Conservation (phyloP, 129 eudicot species). For the Mikania micrantha region DNA sequence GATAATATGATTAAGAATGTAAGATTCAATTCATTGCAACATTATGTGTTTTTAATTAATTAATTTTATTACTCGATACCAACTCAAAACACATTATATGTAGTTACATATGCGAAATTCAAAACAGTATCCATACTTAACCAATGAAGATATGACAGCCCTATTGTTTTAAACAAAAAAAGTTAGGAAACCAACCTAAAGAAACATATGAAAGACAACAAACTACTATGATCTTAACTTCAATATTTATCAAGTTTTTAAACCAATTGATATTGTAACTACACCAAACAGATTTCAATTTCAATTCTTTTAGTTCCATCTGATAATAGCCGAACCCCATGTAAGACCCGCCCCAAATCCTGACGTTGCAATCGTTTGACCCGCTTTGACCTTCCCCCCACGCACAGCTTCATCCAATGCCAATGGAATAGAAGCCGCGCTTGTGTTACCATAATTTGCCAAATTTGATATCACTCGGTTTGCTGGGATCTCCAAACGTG, state of each 20-base stretch:
- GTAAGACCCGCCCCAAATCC: constrained; percentile 99
- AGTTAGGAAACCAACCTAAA: not conserved
- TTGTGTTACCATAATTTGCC: constrained; percentile 91
- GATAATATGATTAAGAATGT: too few species aligned
- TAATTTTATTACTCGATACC: too few species aligned
- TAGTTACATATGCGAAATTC: too few species aligned
- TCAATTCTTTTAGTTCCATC: constrained; percentile 41
- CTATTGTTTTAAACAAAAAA: too few species aligned
- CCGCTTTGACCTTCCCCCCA: constrained; percentile 72
- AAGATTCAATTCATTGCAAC: too few species aligned
- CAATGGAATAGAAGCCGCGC: constrained; percentile 96
- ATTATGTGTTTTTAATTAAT: too few species aligned
- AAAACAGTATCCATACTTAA: too few species aligned
- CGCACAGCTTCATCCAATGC: constrained; percentile 96
- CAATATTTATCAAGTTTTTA: not conserved
- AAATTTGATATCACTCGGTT: constrained; percentile 94
- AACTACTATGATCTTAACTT: not conserved
- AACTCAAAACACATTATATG: too few species aligned
- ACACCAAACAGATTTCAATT: not conserved
- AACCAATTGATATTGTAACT: not conserved
- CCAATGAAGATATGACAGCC: too few species aligned
- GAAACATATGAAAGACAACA: not conserved
- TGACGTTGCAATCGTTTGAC: constrained; percentile 80
- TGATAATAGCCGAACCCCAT: constrained; percentile 89
- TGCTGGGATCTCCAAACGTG: constrained; percentile 62